Evolutionary conservation across 208 protist genomes (phyloP).

Genomic region (Trypanosoma lewisi): DNA sequence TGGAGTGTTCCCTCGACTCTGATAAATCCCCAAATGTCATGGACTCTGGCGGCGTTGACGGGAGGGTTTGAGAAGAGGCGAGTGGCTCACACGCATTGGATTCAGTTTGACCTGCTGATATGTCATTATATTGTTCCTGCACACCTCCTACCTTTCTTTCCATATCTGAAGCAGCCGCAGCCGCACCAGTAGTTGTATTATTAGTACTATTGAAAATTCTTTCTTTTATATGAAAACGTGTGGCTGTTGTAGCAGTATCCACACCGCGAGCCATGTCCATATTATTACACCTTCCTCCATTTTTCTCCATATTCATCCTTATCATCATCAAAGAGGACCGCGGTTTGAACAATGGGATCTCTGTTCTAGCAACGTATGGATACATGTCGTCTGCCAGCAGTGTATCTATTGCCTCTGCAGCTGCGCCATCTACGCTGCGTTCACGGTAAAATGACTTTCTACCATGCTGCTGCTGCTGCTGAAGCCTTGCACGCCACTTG

Average conservation of each 20-base stretch:
- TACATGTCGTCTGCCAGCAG: constrained; percentile 48
- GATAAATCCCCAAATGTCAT: background rate
- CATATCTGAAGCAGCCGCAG: too few species aligned
- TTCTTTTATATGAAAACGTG: background rate
- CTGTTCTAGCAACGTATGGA: constrained; percentile 33
- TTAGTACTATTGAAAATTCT: background rate
- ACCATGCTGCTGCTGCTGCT: background rate
- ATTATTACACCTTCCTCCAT: background rate
- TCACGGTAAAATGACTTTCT: background rate
- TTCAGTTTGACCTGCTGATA: background rate
- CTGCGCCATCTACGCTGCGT: constrained; percentile 6
- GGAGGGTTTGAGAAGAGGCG: background rate
- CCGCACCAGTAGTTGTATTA: too few species aligned
- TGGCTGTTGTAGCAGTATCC: background rate
- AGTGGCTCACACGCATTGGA: background rate
- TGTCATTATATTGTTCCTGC: too few species aligned
- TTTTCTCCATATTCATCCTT: background rate
- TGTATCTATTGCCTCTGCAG: constrained; percentile 1
- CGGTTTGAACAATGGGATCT: constrained; percentile 11
- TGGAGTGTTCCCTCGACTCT: background rate
- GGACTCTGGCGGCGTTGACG: constrained; percentile 9
- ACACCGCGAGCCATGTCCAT: background rate
- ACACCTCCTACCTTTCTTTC: background rate
- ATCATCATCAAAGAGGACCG: background rate
- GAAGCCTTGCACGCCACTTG: too few species aligned